Base-by-base conservation (phyloP, 2,329 filamentous ascomycete species). In the Metarhizium rileyi region DNA sequence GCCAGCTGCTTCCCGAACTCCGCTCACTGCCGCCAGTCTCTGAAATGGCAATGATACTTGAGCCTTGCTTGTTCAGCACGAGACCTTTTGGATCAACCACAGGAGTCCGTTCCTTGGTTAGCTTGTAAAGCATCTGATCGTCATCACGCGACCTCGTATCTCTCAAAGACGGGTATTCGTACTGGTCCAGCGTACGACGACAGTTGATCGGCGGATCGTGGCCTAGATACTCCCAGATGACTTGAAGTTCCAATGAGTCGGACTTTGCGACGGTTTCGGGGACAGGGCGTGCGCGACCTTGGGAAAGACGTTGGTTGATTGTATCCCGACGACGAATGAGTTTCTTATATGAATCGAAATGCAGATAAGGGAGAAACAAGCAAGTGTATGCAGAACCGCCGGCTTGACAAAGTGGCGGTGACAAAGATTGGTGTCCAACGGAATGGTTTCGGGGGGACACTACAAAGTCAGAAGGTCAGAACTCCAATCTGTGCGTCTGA, bases 81-180 rank as follows among this genome's bases (percentile, higher is more conserved):
- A 56, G 54, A 3, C 57, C 53, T 0, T 61, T 57, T 5, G 61
- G 49, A 0, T 59, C 57, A 1, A 53, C 27, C 3, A 49, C 42
- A 12, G 57, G 57, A 1, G 56, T 50, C 2, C 72, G 63, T 49
- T 76, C 67, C 55, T 79, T 81, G 2, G 78, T 81, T 2, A 83
- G 65, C 55, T 84, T 84, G 61, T 83, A 84, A 6, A 84, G 63
- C 76, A 84, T 83, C 59, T 84, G 81, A 40, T 84, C 81, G 41
- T 81, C 78, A 40, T 84, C 81, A 18, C 81, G 67, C 0, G 78
- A 76, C 40, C 77, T 65, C 0, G 81, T 84, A 30, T 83, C 80
- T 9, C 73, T 67, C 0, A 84, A 65, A 2, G 77, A 79, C 0
- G 80, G 80, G 48, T 84, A 83, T 0, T 77, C 79, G 49, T 75